Evolutionary conservation across 1,139 yeast genomes (phyloP), one percentile per base, ranked within the genome.

Genomic region (Blastobotrys arbuscula): DNA sequence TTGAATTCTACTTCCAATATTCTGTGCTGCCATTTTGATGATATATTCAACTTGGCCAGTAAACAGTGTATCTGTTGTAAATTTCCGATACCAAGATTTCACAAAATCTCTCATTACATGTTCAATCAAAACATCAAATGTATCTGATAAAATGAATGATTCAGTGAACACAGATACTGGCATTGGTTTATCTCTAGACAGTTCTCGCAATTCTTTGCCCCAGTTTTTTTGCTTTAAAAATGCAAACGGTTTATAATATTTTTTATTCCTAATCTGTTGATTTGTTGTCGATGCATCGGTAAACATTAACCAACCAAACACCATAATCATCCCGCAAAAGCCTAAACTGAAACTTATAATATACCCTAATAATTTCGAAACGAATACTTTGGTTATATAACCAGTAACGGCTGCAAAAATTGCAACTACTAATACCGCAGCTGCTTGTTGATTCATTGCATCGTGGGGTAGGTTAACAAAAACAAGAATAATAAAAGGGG

Each of bases 91-190:
- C 97, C 97, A 89, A 2, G 78, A 63, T 39, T 68, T 63, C 1
- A 89, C 73, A 62, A 84, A 88, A 54, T 82, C 84, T 12, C 77
- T 63, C 2, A 84, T 56, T 1, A 87, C 69, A 23, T 77, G 64
- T 34, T 73, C 71, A 1, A 83, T 66, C 8, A 88, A 65, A 3
- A 71, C 74, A 36, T 78, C 78, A 1, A 84, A 49, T 0, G 79
- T 73, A 42, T 73, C 75, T 2, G 83, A 78, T 13, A 83, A 70
- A 2, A 76, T 60, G 52, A 76, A 74, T 20, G 82, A 77, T 26
- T 76, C 77, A 2, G 77, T 73, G 44, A 76, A 71, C 2, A 78
- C 64, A 0, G 77, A 72, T 13, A 35, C 40, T 2, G 59, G 60
- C 15, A 53, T 37, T n/a, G 55, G 55, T 41, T 53, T 53, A 26